These are phyloP conservation scores for Exophiala calicioides DNA, from an alignment of 2,329 filamentous ascomycete genomes.

Conservation along the genomic window DNA sequence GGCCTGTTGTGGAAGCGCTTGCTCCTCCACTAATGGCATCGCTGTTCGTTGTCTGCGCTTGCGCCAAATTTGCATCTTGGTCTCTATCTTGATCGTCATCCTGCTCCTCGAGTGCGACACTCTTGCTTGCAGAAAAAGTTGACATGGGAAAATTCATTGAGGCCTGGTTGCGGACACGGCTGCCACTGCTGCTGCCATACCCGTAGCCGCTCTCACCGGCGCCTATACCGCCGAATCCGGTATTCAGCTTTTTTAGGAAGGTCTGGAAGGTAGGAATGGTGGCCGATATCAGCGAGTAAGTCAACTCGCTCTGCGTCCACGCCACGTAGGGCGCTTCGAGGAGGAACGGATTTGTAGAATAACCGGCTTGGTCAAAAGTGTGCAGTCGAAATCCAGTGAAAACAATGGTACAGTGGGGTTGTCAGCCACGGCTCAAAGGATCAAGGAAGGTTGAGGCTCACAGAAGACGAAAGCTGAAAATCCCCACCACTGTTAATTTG, in stretches of 20 bases:
- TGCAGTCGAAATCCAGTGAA: conserved; percentile 40
- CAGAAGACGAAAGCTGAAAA: conserved; percentile 41
- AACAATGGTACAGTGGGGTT: conserved; percentile 36
- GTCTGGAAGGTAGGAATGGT: conserved; percentile 40
- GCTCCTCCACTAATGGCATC: background rate
- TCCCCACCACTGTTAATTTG: conserved; percentile 36
- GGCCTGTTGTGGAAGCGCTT: background rate
- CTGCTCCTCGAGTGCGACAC: conserved; percentile 1
- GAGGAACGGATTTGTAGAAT: conserved; percentile 38
- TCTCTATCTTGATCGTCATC: too few species aligned
- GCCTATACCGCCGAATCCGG: conserved; percentile 14
- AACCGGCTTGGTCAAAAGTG: conserved; percentile 34
- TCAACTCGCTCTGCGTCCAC: conserved; percentile 40
- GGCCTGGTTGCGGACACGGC: background rate
- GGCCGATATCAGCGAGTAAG: conserved; percentile 41
- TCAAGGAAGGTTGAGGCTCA: conserved; percentile 30
- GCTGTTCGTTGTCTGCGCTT: background rate
- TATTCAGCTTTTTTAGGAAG: conserved; percentile 35
- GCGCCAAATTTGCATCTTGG: too few species aligned
- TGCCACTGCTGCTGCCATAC: conserved; percentile 7
- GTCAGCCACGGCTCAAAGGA: background rate
- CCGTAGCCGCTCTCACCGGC: conserved; percentile 7
- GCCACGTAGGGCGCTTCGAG: conserved; percentile 37
- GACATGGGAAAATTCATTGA: conserved; percentile 7
- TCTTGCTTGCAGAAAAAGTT: conserved; percentile 1